These are phyloP conservation scores for Naegleria gruberi DNA, from an alignment of 208 protist genomes.

Conservation along the genomic window DNA sequence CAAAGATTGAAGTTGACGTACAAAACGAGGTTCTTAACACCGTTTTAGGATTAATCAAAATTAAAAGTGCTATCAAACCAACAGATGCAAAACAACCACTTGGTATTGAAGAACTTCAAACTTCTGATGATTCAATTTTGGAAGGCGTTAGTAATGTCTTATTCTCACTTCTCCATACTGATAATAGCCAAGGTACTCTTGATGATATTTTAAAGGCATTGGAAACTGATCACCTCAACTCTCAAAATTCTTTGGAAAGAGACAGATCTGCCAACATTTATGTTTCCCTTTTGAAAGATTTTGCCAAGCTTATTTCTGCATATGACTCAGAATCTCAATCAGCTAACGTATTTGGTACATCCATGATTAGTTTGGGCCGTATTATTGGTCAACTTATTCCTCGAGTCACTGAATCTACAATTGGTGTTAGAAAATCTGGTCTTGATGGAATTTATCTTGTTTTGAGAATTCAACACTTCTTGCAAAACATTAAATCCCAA, in stretches of 20 bases:
- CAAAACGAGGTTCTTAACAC: background rate
- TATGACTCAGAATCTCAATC: background rate
- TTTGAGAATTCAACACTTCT: conserved; percentile 8
- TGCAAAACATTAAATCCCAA: background rate
- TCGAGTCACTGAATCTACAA: background rate
- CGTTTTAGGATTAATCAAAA: background rate
- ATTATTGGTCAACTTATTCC: background rate
- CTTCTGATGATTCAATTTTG: background rate
- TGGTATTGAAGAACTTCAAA: background rate
- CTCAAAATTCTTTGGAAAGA: background rate
- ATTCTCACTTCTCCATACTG: background rate
- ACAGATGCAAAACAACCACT: background rate
- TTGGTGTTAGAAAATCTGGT: background rate
- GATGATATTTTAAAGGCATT: conserved; percentile 4
- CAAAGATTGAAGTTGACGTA: background rate
- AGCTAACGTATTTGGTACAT: background rate
- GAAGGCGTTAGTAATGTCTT: background rate
- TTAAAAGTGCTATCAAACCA: background rate
- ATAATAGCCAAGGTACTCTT: background rate
- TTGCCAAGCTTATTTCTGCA: background rate
- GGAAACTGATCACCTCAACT: background rate
- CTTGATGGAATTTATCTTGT: conserved; percentile 11
- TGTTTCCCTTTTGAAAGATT: background rate
- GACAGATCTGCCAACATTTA: background rate
- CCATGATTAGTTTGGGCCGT: background rate